Base-by-base conservation (phyloP, 345 rosid genomes). In the Ceriops decandra region DNA sequence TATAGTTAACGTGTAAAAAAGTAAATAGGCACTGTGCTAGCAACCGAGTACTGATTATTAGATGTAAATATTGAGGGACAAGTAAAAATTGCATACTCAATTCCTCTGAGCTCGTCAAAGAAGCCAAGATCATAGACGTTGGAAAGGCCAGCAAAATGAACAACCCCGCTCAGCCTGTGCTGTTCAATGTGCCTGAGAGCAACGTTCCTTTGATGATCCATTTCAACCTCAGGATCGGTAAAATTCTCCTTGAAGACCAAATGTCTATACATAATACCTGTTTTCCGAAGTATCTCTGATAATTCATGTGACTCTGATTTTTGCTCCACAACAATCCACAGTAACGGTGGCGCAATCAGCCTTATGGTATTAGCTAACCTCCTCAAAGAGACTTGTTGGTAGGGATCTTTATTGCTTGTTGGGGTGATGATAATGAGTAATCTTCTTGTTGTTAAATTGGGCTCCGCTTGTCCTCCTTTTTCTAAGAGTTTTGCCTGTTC, bases 41-140 rank as follows among this genome's bases (percentile, higher is more conserved):
- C 22, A 27, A 24, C 28, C 10, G 28, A 22, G 58, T 33, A 32
- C 9, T 52, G 68, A 20, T 31, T 8, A 10, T 21, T 52, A 13
- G 16, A 67, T 16, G 22, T 32, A 11, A 67, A 2, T 5, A 22
- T 22, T 2, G 13, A 30, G 21, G 8, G 38, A 46, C 15, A 20
- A 11, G 7, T 3, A 20, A 52, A 59, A 21, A 42, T 20, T 21
- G 74, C 95, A 6, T 86, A 91, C 97, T 91, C 98, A 20, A 88
- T 87, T 58, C 84, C 82, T 76, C 96, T 75, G 36, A 93, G 91
- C 74, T 86, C 82, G 15, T 85, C 72, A 74, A 90, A 93, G 87
- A 93, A 93, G 64, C 78, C 87, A 68, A 93, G 92, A 74, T 91
- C 96, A 60, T 93, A 93, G 36, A 88, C 82, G 67, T 91, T 89